Evolutionary conservation across 768 basidiomycete species (phyloP).

Genomic region (Tephrocybe sp.): DNA sequence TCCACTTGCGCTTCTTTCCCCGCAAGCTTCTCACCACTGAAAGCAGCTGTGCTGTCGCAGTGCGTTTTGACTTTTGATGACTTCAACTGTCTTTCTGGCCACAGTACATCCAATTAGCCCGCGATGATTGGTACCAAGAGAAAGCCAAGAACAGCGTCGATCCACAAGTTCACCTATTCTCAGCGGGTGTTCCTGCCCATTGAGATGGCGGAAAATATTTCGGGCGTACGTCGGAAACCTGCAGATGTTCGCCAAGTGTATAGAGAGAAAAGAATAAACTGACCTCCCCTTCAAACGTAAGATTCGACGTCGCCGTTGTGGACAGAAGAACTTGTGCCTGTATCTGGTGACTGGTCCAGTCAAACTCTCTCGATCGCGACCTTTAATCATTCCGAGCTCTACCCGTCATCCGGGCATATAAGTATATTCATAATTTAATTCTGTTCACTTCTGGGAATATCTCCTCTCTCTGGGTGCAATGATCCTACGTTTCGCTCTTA

Average conservation of each 20-base stretch:
- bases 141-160: slow-evolving; percentile 2
- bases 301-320: no score
- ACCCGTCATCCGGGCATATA: slow-evolving; percentile 4
- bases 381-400: slow-evolving; percentile 7
- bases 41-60: neutral
- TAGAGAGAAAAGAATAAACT: neutral
- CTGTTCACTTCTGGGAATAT: no score
- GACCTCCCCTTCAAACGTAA: neutral
- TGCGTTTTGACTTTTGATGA: neutral
- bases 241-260: slow-evolving; percentile 1
- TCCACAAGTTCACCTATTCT: neutral
- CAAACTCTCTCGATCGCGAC: neutral
- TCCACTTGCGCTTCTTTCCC: neutral
- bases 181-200: neutral
- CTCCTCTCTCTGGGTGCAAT: slow-evolving; percentile 10
- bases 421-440: no score
- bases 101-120: neutral
- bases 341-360: neutral
- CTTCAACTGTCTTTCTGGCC: neutral
- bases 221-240: slow-evolving; percentile 11
- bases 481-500: slow-evolving; percentile 19
- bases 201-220: slow-evolving; percentile 6
- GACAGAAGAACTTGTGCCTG: neutral
- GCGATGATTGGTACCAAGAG: slow-evolving; percentile 5
- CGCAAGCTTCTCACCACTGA: neutral